Conservation (phyloP, 2,329 filamentous ascomycete genomes). For the Thelonectria blattea region DNA sequence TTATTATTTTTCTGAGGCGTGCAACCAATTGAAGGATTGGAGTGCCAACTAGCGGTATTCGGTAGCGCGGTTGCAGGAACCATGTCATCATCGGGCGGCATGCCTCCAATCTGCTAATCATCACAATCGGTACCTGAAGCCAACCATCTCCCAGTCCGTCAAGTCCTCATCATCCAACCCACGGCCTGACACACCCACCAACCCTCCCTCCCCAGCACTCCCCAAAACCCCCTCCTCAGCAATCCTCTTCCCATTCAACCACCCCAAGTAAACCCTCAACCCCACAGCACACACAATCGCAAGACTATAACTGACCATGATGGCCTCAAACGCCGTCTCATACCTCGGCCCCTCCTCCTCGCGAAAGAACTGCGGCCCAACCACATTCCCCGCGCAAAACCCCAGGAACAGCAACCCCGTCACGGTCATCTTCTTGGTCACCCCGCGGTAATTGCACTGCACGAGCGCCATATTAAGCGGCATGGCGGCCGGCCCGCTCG, state of each 20-base stretch:
- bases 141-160: constrained; percentile 64
- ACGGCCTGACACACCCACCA: constrained; percentile 12
- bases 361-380: constrained; percentile 62
- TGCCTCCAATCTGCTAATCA: too few relatives aligned
- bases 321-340: constrained; percentile 59
- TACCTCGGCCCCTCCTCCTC: constrained; percentile 57
- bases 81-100: too few relatives aligned
- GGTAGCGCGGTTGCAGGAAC: too few relatives aligned
- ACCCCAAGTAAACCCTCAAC: constrained; percentile 55
- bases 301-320: constrained; percentile 62
- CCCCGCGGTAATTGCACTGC: constrained; percentile 61
- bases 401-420: constrained; percentile 61
- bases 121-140: constrained; percentile 62
- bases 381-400: constrained; percentile 63
- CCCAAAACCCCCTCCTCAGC: constrained; percentile 52
- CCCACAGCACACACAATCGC: constrained; percentile 51
- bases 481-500: constrained; percentile 59
- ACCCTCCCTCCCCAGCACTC: constrained; percentile 49
- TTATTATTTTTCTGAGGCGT: too few relatives aligned
- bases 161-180: constrained; percentile 59
- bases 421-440: constrained; percentile 66
- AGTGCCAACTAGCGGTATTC: too few relatives aligned
- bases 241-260: constrained; percentile 51
- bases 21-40: too few relatives aligned
- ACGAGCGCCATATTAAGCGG: constrained; percentile 62